Evolutionary conservation across 129 eudicot species (phyloP), one percentile per base, ranked within the genome.

Genomic region (Artemisia tridentata): DNA sequence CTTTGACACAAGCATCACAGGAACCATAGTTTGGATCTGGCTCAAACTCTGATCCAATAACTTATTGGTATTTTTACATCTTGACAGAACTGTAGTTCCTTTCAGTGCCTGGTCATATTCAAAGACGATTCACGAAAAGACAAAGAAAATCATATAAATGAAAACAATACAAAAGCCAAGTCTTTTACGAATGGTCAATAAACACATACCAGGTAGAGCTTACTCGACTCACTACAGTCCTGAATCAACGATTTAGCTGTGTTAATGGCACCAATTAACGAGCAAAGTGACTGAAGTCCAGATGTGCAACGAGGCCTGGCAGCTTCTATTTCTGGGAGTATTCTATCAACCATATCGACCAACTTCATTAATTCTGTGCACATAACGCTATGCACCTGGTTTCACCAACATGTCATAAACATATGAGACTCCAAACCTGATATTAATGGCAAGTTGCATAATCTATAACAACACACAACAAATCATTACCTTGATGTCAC

Each of bases 131-230:
- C 16, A 62, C 20, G 5, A 31, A 17, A 51, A 23, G 38, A 18
- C 51, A 34, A 17, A 2, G 19, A 23, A 69, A 62, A 52, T 21
- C 48, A 63, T 61, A 25, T 64, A 23, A 23, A 53, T 63, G 12
- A 21, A 54, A 55, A 75, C 31, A 27, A 27, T 27, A 27, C 31
- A 27, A 20, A 46, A 15, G 48, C 15, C 11, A 21, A 41, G 17
- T 27, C n/a, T 48, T 29, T 17, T 59, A 17, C 16, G 11, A 50
- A 63, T 25, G 13, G 23, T 58, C 7, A 11, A 50, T 17, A 56
- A 27, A 57, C 18, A 62, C 89, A n/a, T 84, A 92, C 96, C 98
- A 89, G 71, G 75, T 92, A 92, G 73, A 90, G 95, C 77, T 75
- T 86, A 80, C 97, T 90, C 25, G 95, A 90, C 51, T 85, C 86